Conservation (phyloP, 2,329 filamentous ascomycete genomes). For the Aureobasidium melanogenum region DNA sequence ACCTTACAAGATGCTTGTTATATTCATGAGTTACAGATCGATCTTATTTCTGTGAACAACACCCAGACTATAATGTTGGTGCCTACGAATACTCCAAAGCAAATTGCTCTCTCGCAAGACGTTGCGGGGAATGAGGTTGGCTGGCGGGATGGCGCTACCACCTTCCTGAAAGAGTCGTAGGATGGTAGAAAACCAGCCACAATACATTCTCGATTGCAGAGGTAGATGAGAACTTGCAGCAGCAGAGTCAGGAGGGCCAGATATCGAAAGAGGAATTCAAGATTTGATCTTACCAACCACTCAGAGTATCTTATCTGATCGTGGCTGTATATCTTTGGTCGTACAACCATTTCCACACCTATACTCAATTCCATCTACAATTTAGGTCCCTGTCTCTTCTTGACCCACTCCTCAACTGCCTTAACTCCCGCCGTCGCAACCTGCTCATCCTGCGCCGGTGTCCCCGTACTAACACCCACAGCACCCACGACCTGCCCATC, state of each 20-base stretch:
- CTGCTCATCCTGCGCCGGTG: conserved; percentile 45
- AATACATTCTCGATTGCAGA: background rate
- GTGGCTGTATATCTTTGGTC: background rate
- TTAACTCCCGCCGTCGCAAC: conserved; percentile 45
- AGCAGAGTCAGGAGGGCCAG: background rate
- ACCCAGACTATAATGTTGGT: background rate
- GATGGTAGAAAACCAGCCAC: background rate
- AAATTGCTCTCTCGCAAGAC: background rate
- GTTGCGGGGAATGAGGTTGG: background rate
- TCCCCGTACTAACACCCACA: conserved; percentile 47
- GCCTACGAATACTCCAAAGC: background rate
- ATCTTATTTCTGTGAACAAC: no score
- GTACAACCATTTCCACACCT: background rate
- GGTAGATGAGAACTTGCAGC: background rate
- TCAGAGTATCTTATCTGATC: background rate
- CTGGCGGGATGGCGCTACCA: background rate
- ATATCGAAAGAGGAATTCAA: background rate
- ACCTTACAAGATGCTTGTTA: background rate
- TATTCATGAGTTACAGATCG: no score
- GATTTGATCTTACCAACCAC: no score
- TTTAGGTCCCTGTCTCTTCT: conserved; percentile 29
- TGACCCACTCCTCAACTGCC: conserved; percentile 32
- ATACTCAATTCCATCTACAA: conserved; percentile 18
- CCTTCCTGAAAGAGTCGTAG: background rate
- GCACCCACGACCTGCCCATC: conserved; percentile 44